Evolutionary conservation across 192 early-diverging fungal genomes (phyloP).

Genomic region (Phycomyces nitens): DNA sequence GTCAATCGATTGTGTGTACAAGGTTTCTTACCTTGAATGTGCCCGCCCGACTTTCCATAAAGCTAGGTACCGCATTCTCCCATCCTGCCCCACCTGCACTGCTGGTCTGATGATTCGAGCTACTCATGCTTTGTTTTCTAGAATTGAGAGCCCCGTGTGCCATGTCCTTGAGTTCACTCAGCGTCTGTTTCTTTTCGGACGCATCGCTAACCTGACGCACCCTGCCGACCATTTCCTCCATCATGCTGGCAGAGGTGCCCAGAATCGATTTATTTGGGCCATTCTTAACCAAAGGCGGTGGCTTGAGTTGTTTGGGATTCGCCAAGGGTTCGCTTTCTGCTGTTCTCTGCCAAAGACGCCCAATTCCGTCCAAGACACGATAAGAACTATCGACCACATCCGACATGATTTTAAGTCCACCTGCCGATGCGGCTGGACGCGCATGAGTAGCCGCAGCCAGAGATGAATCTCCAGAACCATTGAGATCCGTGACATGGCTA

Average conservation of each 20-base stretch:
- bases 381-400: slow-evolving; percentile 50
- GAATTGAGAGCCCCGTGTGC: not conserved
- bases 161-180: slow-evolving; percentile 24
- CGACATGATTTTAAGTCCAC: slow-evolving; percentile 42
- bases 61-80: slow-evolving; percentile 15
- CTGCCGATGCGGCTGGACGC: slow-evolving; percentile 17
- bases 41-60: slow-evolving; percentile 9
- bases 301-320: no score
- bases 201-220: slow-evolving; percentile 1
- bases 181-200: not conserved
- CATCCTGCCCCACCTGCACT: not conserved
- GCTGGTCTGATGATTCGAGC: not conserved
- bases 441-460: slow-evolving; percentile 6
- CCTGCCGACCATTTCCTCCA: not conserved
- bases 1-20: not conserved
- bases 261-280: no score
- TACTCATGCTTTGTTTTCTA: not conserved
- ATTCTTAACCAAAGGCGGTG: no score
- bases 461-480: not conserved
- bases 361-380: slow-evolving; percentile 44
- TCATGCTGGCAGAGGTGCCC: no score
- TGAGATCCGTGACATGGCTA: slow-evolving; percentile 22
- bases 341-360: slow-evolving; percentile 33
- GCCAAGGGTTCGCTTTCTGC: not conserved
- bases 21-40: not conserved